A percentile compares a stretch with the other conserved stretches of the same genome.
Conservation (phyloP, 805 yeast genomes). For the Grigorovia humatica region DNA sequence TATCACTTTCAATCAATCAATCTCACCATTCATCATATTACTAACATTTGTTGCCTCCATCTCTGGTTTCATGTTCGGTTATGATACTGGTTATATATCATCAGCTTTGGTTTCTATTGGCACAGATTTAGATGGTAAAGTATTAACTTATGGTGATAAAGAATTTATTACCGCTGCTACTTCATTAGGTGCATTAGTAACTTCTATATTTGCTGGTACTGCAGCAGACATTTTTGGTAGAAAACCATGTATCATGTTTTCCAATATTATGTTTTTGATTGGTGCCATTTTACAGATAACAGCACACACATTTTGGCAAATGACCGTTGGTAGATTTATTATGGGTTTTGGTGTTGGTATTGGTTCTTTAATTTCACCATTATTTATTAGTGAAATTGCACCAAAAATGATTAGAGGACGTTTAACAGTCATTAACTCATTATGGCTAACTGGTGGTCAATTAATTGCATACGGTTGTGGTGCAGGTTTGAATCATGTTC, state of each 20-base stretch:
- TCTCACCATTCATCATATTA: conserved; percentile 53
- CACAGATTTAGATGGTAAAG: conserved; percentile 52
- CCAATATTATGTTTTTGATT: conserved; percentile 69
- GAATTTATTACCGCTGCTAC: conserved; percentile 92
- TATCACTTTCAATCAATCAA: conserved; percentile 41
- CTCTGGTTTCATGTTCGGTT: conserved; percentile 95
- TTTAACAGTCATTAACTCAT: conserved; percentile 74
- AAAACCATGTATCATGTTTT: conserved; percentile 70
- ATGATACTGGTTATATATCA: conserved; percentile 94
- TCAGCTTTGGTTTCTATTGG: conserved; percentile 84
- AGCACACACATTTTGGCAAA: conserved; percentile 74
- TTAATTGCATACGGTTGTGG: conserved; percentile 88
- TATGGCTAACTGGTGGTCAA: conserved; percentile 93
- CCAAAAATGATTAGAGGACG: conserved; percentile 90
- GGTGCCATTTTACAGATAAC: conserved; percentile 84
- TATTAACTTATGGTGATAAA: conserved; percentile 65
- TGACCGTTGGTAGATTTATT: conserved; percentile 83
- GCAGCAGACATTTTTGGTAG: conserved; percentile 79
- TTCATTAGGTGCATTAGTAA: conserved; percentile 81
- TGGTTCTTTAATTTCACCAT: conserved; percentile 89
- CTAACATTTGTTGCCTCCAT: conserved; percentile 73
- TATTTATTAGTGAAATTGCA: conserved; percentile 85
- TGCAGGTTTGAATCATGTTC: conserved; percentile 64
- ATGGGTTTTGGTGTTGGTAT: conserved; percentile 97
- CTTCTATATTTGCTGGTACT: conserved; percentile 69